Conservation (phyloP, 176 grass and related monocot genomes). For the Pontederia crassipes region DNA sequence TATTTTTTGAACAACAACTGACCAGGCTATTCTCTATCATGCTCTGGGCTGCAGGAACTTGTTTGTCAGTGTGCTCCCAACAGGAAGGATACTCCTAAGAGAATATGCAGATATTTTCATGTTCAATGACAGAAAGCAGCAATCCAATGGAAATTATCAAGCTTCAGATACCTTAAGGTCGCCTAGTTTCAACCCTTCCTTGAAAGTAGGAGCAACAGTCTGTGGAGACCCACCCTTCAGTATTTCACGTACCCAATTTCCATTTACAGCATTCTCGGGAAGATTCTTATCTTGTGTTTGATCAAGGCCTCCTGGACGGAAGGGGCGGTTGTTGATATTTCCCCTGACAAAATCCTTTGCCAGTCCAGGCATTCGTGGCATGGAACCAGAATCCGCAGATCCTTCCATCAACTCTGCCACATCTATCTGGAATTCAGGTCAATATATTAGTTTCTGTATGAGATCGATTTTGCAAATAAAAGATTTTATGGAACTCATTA, state of each 20-base stretch:
- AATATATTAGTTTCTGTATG: not conserved
- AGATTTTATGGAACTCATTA: no score
- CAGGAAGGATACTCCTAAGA: no score
- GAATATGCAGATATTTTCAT: no score
- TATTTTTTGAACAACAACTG: no score
- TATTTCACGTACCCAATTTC: constrained; percentile 65
- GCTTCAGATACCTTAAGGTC: constrained; percentile 48
- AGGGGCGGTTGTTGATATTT: constrained; percentile 68
- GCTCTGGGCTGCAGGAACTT: no score
- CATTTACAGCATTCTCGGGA: constrained; percentile 45
- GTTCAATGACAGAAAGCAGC: not conserved
- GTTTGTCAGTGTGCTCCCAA: no score
- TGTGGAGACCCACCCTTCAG: constrained; percentile 32
- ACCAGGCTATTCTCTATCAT: no score
- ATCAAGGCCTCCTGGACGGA: constrained; percentile 58
- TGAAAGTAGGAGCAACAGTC: constrained; percentile 58
- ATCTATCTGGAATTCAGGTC: constrained; percentile 39
- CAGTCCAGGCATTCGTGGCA: constrained; percentile 55
- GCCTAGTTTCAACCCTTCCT: constrained; percentile 63
- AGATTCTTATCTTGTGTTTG: constrained; percentile 16
- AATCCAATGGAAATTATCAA: no score
- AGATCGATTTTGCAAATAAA: no score
- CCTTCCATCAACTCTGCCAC: constrained; percentile 57
- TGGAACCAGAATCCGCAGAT: constrained; percentile 22
- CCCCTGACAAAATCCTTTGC: constrained; percentile 87